These are phyloP conservation scores for Pestalotiopsis sp. DNA, from an alignment of 2,329 filamentous ascomycete species.

Conservation along the genomic window DNA sequence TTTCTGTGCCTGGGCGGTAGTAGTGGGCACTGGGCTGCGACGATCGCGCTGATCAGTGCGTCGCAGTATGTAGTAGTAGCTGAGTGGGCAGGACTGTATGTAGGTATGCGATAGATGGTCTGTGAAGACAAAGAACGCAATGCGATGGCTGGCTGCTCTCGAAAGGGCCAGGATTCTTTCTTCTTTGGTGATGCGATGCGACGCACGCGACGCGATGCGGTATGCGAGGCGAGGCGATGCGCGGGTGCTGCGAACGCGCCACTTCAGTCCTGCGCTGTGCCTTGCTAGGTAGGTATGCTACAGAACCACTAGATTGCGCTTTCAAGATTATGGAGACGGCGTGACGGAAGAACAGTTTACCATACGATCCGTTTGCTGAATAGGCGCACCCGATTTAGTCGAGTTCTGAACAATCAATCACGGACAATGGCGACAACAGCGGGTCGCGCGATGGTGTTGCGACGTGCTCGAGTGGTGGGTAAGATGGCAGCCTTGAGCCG, in stretches of 20 bases:
- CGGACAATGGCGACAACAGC: not conserved
- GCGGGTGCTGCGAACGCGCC: constrained; percentile 15
- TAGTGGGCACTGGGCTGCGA: constrained; percentile 16
- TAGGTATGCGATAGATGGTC: constrained; percentile 19
- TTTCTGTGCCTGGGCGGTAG: not conserved
- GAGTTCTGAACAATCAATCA: not conserved
- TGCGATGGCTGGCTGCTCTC: not conserved
- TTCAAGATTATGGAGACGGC: not conserved
- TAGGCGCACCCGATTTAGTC: not conserved
- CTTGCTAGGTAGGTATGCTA: constrained; percentile 7
- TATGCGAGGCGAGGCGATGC: not conserved
- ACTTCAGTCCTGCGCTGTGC: constrained; percentile 8
- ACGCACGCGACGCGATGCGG: constrained; percentile 15
- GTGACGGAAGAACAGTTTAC: not conserved
- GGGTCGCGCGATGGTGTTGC: not conserved
- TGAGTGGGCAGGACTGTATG: constrained; percentile 14
- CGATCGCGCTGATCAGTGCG: constrained; percentile 33
- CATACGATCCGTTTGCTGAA: not conserved
- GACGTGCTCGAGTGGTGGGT: not conserved
- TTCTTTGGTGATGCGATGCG: constrained; percentile 13
- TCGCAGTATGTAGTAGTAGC: constrained; percentile 17
- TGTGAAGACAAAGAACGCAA: not conserved
- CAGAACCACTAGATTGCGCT: not conserved
- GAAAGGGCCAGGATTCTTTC: not conserved
- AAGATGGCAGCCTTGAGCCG: not conserved